Base-by-base conservation (phyloP, 2,329 filamentous ascomycete genomes). In the Scytalidium lignicola region DNA sequence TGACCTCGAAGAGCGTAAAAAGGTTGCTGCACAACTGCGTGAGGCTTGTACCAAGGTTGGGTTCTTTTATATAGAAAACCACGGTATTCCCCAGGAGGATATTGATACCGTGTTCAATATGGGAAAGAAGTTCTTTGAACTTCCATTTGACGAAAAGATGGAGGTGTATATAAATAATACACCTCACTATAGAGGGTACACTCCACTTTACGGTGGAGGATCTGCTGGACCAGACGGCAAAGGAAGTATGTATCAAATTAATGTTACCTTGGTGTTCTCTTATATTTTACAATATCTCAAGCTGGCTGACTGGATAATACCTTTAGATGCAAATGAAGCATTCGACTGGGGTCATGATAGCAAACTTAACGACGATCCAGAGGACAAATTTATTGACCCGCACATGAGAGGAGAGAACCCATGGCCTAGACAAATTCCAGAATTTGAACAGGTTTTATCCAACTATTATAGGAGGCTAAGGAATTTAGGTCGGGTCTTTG, bases 1-100 rank as follows among this genome's bases (percentile, higher is more conserved):
- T 1, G 55, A 62, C 37, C 40, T 65, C 0, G 52, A 61, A 8
- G 59, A 57, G 2, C 60, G 65, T 1, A 62, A 65, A 22, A 48
- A 47, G 12, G 54, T 68, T 6, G 67, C 68, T 0, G 29, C 50
- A 1, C 44, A 61, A 22, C 57, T 70, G 1, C 60, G 59, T 26
- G 49, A 59, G 12, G 68, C 68, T 1, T 63, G 64, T 1, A 57
- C 63, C 21, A 62, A 57, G 9, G 67, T 63, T 0, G 67, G 67
- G 1, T 70, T 70, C 52, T 69, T 70, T 50, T 69, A 70, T 43
- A 55, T 67, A 43, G 55, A 60, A 43, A 66, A 66, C 18, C 49
- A 54, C 48, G 52, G 46, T 3, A 52, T 73, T 69, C 55, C 73
- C 68, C 56, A 74, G 72, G 0, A 69, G 66, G 47, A 73, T 67